Conservation (phyloP, 768 basidiomycete species). For the Phaffia australis region DNA sequence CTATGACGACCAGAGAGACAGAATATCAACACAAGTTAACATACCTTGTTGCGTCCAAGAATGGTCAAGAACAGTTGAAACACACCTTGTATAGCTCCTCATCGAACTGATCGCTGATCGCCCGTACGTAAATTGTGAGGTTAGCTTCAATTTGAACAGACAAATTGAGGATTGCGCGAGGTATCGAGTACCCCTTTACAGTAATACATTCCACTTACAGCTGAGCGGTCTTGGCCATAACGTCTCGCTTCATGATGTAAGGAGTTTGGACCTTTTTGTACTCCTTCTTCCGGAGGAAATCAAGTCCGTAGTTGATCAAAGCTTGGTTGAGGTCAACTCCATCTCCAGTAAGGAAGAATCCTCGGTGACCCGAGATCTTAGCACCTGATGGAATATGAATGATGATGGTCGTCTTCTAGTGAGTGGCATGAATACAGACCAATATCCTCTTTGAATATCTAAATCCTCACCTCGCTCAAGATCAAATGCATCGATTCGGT, state of each 20-base stretch:
- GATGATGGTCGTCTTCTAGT: not conserved
- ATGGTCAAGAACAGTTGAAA: not conserved
- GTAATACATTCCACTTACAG: slow-evolving; percentile 39
- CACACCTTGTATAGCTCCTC: slow-evolving; percentile 91
- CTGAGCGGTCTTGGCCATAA: slow-evolving; percentile 96
- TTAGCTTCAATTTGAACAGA: too few relatives aligned
- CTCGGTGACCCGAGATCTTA: slow-evolving; percentile 89
- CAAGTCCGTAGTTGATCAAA: slow-evolving; percentile 82
- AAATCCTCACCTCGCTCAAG: slow-evolving; percentile 75
- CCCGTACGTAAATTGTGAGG: not conserved
- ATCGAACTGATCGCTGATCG: slow-evolving; percentile 68
- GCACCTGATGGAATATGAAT: slow-evolving; percentile 47
- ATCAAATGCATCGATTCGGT: slow-evolving; percentile 89
- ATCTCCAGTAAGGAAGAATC: slow-evolving; percentile 90
- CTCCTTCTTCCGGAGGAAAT: slow-evolving; percentile 68
- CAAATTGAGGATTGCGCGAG: too few relatives aligned
- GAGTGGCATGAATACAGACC: not conserved
- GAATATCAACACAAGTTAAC: not conserved
- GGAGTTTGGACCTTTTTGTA: slow-evolving; percentile 96
- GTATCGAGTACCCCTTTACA: too few relatives aligned
- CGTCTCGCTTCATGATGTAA: slow-evolving; percentile 96
- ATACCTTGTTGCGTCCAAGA: not conserved
- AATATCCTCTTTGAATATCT: not conserved
- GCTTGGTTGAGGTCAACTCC: slow-evolving; percentile 97
- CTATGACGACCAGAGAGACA: not conserved